Conservation (phyloP, 805 yeast genomes). For the Ogataea corticis region DNA sequence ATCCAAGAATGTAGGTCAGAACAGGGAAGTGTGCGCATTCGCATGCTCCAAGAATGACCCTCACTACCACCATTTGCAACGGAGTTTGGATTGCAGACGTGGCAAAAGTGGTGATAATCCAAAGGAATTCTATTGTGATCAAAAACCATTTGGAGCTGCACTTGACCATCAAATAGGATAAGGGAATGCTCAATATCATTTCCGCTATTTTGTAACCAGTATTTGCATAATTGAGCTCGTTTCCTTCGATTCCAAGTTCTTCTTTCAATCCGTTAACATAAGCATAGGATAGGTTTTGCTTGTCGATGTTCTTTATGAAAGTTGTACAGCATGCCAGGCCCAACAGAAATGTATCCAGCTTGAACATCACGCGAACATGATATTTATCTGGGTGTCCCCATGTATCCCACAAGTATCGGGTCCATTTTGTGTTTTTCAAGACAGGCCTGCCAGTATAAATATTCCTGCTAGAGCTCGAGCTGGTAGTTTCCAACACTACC, state of each 20-base stretch:
- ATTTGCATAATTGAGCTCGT: conserved; percentile 3
- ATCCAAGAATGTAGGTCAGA: conserved; percentile 36
- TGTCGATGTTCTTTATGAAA: conserved; percentile 50
- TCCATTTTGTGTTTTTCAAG: conserved; percentile 6
- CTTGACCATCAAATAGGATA: conserved; percentile 41
- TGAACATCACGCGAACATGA: background rate
- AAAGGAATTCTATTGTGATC: background rate
- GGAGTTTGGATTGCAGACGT: background rate
- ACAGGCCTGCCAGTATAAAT: too few species aligned
- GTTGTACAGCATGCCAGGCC: background rate
- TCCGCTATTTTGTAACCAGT: conserved; percentile 40
- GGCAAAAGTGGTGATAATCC: background rate
- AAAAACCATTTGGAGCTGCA: conserved; percentile 9
- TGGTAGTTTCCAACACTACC: too few species aligned
- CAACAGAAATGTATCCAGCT: background rate
- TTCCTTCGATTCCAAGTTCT: conserved; percentile 23
- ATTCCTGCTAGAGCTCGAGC: too few species aligned
- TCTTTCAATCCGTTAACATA: conserved; percentile 64
- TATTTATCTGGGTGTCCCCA: conserved; percentile 5
- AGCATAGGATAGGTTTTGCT: conserved; percentile 52
- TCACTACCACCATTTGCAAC: conserved; percentile 10
- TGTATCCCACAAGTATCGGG: conserved; percentile 6
- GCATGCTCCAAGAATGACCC: conserved; percentile 42
- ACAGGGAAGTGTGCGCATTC: conserved; percentile 19
- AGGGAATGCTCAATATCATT: conserved; percentile 57